A percentile compares a stretch with the other conserved stretches of the same genome.
Conservation (phyloP, 2,329 filamentous ascomycete genomes). For the Fusarium pseudonygamai region DNA sequence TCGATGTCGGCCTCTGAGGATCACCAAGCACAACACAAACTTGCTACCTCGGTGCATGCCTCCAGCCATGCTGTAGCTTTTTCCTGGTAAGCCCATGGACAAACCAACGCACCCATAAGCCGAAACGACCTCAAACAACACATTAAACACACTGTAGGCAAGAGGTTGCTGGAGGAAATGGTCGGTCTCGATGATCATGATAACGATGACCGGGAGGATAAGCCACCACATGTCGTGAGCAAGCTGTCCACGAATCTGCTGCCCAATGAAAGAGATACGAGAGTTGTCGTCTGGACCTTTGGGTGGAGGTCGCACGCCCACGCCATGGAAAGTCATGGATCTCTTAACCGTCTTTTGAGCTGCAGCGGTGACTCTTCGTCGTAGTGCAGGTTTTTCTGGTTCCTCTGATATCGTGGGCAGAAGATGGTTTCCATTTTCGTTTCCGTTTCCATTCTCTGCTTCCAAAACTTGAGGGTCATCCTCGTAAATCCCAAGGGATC, state of each 20-base stretch:
- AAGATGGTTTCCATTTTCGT: not conserved
- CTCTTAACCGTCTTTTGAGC: conserved; percentile 50
- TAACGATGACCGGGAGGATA: conserved; percentile 66
- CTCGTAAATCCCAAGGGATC: conserved; percentile 68
- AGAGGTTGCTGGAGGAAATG: conserved; percentile 62
- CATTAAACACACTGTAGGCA: conserved; percentile 67
- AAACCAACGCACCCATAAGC: conserved; percentile 72
- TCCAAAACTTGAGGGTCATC: conserved; percentile 46
- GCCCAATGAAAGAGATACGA: conserved; percentile 59
- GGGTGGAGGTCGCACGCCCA: conserved; percentile 48
- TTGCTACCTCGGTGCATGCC: conserved; percentile 65
- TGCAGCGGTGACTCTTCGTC: conserved; percentile 38
- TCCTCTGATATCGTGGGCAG: conserved; percentile 44
- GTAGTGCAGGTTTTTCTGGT: conserved; percentile 27
- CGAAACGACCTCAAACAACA: conserved; percentile 66
- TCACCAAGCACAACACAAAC: conserved; percentile 65
- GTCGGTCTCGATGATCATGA: conserved; percentile 67
- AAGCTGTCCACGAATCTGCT: conserved; percentile 71
- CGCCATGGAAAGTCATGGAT: conserved; percentile 55
- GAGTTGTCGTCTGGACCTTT: conserved; percentile 46
- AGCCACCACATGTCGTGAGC: conserved; percentile 75
- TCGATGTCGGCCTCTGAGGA: conserved; percentile 65
- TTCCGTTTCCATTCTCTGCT: conserved; percentile 25
- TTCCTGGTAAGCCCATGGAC: conserved; percentile 63
- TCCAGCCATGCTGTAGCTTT: conserved; percentile 65